Evolutionary conservation across 2,329 filamentous ascomycete genomes (phyloP).

Genomic region (Emmonsiellopsis sp.): DNA sequence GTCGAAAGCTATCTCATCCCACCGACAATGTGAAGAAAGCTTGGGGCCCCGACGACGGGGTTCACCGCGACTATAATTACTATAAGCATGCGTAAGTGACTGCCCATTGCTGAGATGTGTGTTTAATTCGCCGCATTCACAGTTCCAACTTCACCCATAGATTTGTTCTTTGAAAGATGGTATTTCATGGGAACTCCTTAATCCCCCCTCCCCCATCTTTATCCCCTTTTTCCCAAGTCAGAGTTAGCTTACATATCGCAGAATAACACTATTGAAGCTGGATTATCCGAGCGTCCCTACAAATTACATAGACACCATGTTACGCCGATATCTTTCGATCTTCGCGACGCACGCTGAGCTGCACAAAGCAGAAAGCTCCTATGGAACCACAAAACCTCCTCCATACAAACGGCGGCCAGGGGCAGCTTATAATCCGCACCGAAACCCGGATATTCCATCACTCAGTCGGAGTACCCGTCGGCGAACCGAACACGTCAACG

Average conservation of each 20-base stretch:
- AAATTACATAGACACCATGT: background rate
- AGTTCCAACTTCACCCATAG: too few relatives aligned
- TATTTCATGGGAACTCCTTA: too few relatives aligned
- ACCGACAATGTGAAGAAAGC: slow-evolving; percentile 23
- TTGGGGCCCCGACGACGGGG: slow-evolving; percentile 13
- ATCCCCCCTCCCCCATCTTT: too few relatives aligned
- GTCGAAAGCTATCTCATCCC: slow-evolving; percentile 26
- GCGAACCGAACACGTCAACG: background rate
- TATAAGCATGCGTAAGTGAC: slow-evolving; percentile 15
- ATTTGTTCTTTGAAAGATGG: too few relatives aligned
- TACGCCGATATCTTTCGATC: slow-evolving; percentile 7
- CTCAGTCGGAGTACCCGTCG: background rate
- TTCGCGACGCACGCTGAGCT: slow-evolving; percentile 21
- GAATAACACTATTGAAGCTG: slow-evolving; percentile 18
- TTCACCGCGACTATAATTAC: slow-evolving; percentile 16
- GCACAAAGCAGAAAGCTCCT: slow-evolving; percentile 14
- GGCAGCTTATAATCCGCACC: background rate
- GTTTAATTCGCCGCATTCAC: too few relatives aligned
- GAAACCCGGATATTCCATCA: background rate
- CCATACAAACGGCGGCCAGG: slow-evolving; percentile 1
- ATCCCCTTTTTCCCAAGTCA: background rate
- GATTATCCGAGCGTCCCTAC: background rate
- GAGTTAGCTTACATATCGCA: slow-evolving; percentile 8
- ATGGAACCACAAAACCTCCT: slow-evolving; percentile 6
- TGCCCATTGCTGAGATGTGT: background rate